These are phyloP conservation scores for Ophiostoma perfectum DNA, from an alignment of 2,329 filamentous ascomycete species.

Conservation along the genomic window DNA sequence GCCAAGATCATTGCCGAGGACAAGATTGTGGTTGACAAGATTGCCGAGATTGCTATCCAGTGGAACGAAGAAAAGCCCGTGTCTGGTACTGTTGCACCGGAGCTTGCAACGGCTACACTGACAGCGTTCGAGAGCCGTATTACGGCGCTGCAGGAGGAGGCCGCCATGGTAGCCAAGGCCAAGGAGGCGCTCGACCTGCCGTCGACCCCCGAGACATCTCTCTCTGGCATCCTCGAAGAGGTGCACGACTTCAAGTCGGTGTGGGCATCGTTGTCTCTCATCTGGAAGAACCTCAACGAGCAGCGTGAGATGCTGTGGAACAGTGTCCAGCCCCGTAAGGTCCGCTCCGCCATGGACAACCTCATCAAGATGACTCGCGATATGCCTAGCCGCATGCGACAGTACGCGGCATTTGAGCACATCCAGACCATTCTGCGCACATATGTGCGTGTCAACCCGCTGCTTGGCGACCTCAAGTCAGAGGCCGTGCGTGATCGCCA, in stretches of 20 bases:
- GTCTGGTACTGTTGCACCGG: slow-evolving; percentile 85
- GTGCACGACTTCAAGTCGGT: slow-evolving; percentile 99
- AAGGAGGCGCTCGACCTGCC: slow-evolving; percentile 95
- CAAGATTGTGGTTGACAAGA: slow-evolving; percentile 82
- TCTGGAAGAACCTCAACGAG: slow-evolving; percentile 94
- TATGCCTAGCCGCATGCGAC: slow-evolving; percentile 97
- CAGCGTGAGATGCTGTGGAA: slow-evolving; percentile 90
- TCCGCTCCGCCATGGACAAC: slow-evolving; percentile 80
- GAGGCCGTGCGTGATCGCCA: slow-evolving; percentile 94
- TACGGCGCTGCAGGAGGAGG: slow-evolving; percentile 77
- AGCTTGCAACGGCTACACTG: slow-evolving; percentile 78
- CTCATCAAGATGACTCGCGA: slow-evolving; percentile 98
- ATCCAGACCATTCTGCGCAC: slow-evolving; percentile 87
- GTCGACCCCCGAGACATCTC: slow-evolving; percentile 69
- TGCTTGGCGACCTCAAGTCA: slow-evolving; percentile 87
- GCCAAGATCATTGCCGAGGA: slow-evolving; percentile 95
- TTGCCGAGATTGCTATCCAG: slow-evolving; percentile 72
- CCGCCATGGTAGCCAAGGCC: slow-evolving; percentile 88
- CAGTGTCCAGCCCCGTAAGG: slow-evolving; percentile 88
- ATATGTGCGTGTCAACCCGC: slow-evolving; percentile 81
- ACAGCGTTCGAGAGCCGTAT: slow-evolving; percentile 78
- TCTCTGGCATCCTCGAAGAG: slow-evolving; percentile 84
- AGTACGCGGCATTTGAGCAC: slow-evolving; percentile 99
- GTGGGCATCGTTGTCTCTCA: slow-evolving; percentile 90
- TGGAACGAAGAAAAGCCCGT: slow-evolving; percentile 98